phyloP scores from a whole-genome alignment of 495 filamentous ascomycete species.

The Pyronema domesticum region DNA sequence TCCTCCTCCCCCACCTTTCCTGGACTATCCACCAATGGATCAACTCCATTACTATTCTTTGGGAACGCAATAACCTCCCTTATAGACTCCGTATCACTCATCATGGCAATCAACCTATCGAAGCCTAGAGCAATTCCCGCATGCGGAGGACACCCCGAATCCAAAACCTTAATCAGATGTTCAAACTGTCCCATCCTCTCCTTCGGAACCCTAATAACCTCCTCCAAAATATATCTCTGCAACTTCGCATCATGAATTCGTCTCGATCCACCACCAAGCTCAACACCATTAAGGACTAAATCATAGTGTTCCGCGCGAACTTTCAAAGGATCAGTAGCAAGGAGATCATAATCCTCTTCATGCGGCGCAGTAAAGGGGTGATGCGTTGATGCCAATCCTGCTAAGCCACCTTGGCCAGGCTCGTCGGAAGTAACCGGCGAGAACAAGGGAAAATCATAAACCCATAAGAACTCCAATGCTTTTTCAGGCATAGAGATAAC shows the following conservation, averaged over 20 bases:
- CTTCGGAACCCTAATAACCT: conserved; percentile 51
- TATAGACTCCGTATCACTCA: conserved; percentile 57
- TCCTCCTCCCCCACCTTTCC: conserved; percentile 43
- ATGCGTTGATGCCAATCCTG: conserved; percentile 74
- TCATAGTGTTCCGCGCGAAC: conserved; percentile 79
- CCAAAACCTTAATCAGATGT: conserved; percentile 65
- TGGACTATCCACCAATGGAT: conserved; percentile 62
- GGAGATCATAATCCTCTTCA: conserved; percentile 51
- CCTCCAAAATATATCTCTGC: conserved; percentile 68
- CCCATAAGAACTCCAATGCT: conserved; percentile 59
- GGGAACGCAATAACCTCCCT: conserved; percentile 93
- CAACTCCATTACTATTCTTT: conserved; percentile 73
- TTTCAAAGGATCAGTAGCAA: conserved; percentile 50
- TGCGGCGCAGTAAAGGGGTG: conserved; percentile 92
- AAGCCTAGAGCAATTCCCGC: conserved; percentile 87
- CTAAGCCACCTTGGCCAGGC: conserved; percentile 63
- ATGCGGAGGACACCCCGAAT: conserved; percentile 89
- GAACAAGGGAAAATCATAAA: conserved; percentile 83
- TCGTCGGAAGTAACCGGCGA: conserved; percentile 42
- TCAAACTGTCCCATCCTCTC: conserved; percentile 56
- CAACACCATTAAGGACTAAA: conserved; percentile 85
- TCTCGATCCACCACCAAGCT: conserved; percentile 79
- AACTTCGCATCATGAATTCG: conserved; percentile 77
- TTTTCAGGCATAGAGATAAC: conserved; percentile 36
- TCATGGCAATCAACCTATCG: conserved; percentile 68